Evolutionary conservation across 306 rosid genomes (phyloP), one percentile per base, ranked within the genome.

Genomic region (Cicer chorassanicum): DNA sequence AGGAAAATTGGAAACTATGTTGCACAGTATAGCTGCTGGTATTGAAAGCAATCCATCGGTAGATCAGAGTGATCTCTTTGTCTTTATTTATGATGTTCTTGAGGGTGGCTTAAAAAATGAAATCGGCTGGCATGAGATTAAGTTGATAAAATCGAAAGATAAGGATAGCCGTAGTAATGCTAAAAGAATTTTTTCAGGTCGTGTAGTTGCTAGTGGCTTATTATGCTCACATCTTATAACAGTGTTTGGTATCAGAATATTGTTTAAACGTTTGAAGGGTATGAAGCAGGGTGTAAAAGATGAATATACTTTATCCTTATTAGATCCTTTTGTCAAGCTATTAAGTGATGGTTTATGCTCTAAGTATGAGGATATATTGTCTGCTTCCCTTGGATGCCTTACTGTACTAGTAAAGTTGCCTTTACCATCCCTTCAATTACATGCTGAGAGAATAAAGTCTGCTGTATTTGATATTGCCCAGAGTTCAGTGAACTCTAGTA

Each of bases 341-440:
- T 78, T 94, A 14, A 84, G 83, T 66, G 85, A 78, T 68, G 82
- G 96, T 76, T 80, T 94, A 80, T 68, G 29, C 65, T 91, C 97
- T 15, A 94, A 89, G 84, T 90, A 91, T 74, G 98, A 94, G 86
- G 97, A 94, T 80, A 89, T 93, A 60, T 67, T 91, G 83, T 91
- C 94, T 56, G 73, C 88, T 55, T 81, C 97, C 49, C 86, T 93
- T 78, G 86, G 87, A 75, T 91, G 97, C 88, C 92, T 93, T 60
- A 83, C 89, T 50, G 74, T 88, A 19, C 72, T 93, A 73, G 87
- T 91, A 12, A 87, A 89, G 82, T 57, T 91, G 78, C 89, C 92
- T 77, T 86, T 93, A 74, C 93, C 96, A 68, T 85, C 97, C 66
- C 87, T 93, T 71, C 88, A 82, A 79, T 84, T 81, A 49, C 88